Evolutionary conservation across 2,329 filamentous ascomycete species (phyloP).

Genomic region (Tolypocladium inflatum): DNA sequence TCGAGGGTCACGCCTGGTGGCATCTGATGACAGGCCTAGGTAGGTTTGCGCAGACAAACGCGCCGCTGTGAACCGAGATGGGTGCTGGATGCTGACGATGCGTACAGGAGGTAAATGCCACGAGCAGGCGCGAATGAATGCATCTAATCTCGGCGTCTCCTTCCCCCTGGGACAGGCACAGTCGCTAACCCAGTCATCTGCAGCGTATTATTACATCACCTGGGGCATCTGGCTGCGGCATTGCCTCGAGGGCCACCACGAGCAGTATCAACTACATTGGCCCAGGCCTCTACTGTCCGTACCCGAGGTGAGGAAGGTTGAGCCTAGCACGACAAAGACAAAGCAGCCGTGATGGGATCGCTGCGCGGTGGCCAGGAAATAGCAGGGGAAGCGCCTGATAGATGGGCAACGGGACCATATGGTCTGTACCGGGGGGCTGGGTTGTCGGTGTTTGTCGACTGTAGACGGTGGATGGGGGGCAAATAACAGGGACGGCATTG

Average conservation of each 20-base stretch:
- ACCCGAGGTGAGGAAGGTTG: constrained; percentile 33
- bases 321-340: constrained; percentile 12
- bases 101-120: not conserved
- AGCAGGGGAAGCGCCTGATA: not conserved
- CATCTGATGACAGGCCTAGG: constrained; percentile 75
- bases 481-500: not conserved
- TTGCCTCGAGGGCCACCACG: constrained; percentile 62
- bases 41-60: constrained; percentile 12
- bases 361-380: not conserved
- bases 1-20: constrained; percentile 53
- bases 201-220: constrained; percentile 71
- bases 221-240: constrained; percentile 79
- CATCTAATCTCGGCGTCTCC: not conserved
- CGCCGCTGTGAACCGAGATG: not conserved
- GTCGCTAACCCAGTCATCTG: not conserved
- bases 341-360: constrained; percentile 5
- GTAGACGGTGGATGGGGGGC: not conserved
- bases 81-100: not conserved
- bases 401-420: not conserved
- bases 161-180: not conserved
- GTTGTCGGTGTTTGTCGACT: not conserved
- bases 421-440: not conserved
- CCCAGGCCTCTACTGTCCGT: constrained; percentile 46
- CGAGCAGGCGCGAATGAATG: not conserved
- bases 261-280: constrained; percentile 65